Evolutionary conservation across 1,284 basidiomycete species (phyloP), one percentile per base, ranked within the genome.

Genomic region (Ustilago sp.): DNA sequence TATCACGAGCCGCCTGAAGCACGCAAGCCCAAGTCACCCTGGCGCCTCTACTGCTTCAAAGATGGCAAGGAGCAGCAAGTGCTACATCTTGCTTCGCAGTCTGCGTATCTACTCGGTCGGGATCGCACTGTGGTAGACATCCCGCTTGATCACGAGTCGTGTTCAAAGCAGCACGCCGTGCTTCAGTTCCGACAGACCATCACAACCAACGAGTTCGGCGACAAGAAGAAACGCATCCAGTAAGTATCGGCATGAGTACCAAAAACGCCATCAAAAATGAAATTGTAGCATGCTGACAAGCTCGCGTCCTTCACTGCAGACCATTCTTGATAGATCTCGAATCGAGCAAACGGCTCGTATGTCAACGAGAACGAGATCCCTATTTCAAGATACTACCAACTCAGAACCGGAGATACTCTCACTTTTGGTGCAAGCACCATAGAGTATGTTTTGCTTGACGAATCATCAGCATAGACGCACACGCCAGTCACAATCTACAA

Each of bases 1-100:
- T 99, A 99, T 86, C 96, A 98, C 80, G 97, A 99, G 86, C 97
- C 97, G 12, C 94, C 96, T 2, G 97, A 99, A 88, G 97, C 97
- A 31, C 89, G 95, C 75, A 97, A 95, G 84, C 96, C 97, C 5
- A 88, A 89, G 3, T 87, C 92, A 43, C 93, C 92, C 28, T 99
- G 97, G 97, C 89, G 97, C 82, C 83, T 99, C 72, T 99, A 98
- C 85, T 95, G 98, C 45, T 99, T 98, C 89, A 98, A 98, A 86
- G 95, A 93, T 28, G 90, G 90, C 59, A 94, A 97, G 79, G 93
- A 98, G 89, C 89, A 92, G 60, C 74, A 82, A 56, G 77, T 82
- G 59, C 63, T 82, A n/a, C 68, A 77, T 19, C 74, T 82, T 11
- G 79, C 74, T 12, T 89, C 92, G 32, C 97, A 99, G 87, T 97